Conservation (phyloP, 192 early-diverging fungal species). For the Rhizoclosmatium globosum region DNA sequence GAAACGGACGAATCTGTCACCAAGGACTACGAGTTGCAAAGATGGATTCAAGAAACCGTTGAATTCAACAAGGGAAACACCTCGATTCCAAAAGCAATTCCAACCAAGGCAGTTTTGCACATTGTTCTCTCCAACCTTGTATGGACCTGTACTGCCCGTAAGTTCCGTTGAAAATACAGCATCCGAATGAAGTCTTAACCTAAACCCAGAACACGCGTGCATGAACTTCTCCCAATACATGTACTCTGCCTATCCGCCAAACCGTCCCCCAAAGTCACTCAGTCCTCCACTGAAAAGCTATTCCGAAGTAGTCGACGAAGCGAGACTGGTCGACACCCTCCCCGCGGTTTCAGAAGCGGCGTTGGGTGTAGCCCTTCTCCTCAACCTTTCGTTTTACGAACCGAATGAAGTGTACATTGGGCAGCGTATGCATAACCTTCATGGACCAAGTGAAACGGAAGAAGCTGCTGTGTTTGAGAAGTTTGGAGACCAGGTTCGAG, state of each 20-base stretch:
- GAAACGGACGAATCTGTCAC: slow-evolving; percentile 7
- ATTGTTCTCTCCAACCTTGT: slow-evolving; percentile 2
- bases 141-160: slow-evolving; percentile 21
- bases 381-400: background rate
- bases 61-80: background rate
- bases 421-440: background rate
- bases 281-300: background rate
- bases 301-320: background rate
- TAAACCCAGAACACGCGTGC: slow-evolving; percentile 8
- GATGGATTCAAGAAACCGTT: slow-evolving; percentile 8
- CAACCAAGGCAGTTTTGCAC: background rate
- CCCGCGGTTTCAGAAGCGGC: background rate
- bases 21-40: slow-evolving; percentile 13
- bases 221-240: slow-evolving; percentile 11
- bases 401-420: no score
- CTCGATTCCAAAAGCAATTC: background rate
- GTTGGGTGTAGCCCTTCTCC: background rate
- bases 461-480: background rate
- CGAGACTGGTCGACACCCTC: slow-evolving; percentile 1
- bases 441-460: background rate
- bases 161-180: background rate
- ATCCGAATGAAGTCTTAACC: background rate
- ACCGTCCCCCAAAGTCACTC: background rate
- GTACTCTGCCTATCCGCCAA: background rate
- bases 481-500: background rate